Evolutionary conservation across 108 stramenopile species (phyloP), one percentile per base, ranked within the genome.

Genomic region (Cylindrotheca closterium): DNA sequence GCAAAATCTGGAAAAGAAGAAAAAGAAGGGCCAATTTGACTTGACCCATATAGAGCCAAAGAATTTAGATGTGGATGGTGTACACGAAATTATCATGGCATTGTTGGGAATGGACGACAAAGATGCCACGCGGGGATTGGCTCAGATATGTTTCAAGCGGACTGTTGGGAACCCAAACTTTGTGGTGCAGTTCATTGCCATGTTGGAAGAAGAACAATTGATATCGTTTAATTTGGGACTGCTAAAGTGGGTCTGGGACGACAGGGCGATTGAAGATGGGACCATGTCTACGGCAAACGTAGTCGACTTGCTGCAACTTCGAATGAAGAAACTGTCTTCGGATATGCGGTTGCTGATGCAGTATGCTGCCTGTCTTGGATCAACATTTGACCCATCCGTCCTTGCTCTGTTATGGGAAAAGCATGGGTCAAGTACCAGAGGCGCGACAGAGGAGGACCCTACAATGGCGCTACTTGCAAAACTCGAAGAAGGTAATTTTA

Each of bases 161-260:
- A 79, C 78, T 5, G 24, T 46, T 26, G 71, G 78, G 15, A 79
- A 79, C 55, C 57, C 73, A 18, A 74, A 64, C 47, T 73, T 68
- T 28, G n/a, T 73, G 17, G 52, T 71, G 18, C 49, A 47, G 47
- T 79, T 58, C 32, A 49, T 76, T 12, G 27, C 25, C 2, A 42
- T 46, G 23, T 42, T 76, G 0, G 3, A 25, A 19, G 37, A 42
- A 18, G 57, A 49, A 37, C 15, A 45, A 12, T 10, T 64, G 27
- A 53, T 76, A 3, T 19, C 3, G 0, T 58, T 51, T 18, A 48
- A 58, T 30, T 58, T 62, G 30, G 69, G 48, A 0, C 15, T 29
- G 47, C 15, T 42, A 15, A 42, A 42, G 15, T 42, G 37, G 37
- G 37, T 42, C 15, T 42, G 37, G 37, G 37, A 42, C 37, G 37